Base-by-base conservation (phyloP, 495 filamentous ascomycete genomes). In the Oidiodendron maius region DNA sequence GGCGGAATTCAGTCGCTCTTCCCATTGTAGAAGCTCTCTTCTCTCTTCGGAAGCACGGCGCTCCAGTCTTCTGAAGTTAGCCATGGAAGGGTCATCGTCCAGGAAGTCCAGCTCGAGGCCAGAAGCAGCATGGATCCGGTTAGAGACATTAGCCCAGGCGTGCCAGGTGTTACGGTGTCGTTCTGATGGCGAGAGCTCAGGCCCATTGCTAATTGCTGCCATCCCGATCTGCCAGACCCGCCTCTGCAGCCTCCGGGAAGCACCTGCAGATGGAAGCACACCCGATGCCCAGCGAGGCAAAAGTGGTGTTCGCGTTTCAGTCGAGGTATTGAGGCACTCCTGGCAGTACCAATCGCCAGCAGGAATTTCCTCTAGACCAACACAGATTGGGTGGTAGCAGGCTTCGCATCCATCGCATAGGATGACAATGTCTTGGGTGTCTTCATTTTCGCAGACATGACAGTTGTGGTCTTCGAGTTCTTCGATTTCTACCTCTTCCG, bases 21-120 rank as follows among this genome's bases (percentile, higher is more conserved):
- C 83, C 88, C 88, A 94, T 53, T 75, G 72, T 55, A 68, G 57
- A 54, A 85, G 82, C 44, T 90, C 85, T 39, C 78, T 74, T 36
- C 76, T 74, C 46, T 90, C 80, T 45, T 77, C 66, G 44, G 82
- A 76, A 3, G 76, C 71, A 53, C 78, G 70, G 53, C 77, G 77
- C 55, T 82, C 76, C 24, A 72, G 71, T 54, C 75, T 61, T 32
- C 78, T 53, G 52, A 71, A 65, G 56, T 67, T 55, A 63, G 63
- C 66, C 44, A 73, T 54, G 30, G 68, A 42, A 20, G 89, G 84
- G 54, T 91, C 85, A 51, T 89, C 86, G 58, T 90, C 91, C 11
- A 88, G 86, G 59, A 91, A 93, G 61, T 96, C 90, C 17, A 95
- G 75, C 57, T 96, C 91, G 32, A 96, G 52, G 50, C 86, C 81